phyloP scores from a whole-genome alignment of 2,329 filamentous ascomycete genomes.

The Cladobotryum mycophilum region DNA sequence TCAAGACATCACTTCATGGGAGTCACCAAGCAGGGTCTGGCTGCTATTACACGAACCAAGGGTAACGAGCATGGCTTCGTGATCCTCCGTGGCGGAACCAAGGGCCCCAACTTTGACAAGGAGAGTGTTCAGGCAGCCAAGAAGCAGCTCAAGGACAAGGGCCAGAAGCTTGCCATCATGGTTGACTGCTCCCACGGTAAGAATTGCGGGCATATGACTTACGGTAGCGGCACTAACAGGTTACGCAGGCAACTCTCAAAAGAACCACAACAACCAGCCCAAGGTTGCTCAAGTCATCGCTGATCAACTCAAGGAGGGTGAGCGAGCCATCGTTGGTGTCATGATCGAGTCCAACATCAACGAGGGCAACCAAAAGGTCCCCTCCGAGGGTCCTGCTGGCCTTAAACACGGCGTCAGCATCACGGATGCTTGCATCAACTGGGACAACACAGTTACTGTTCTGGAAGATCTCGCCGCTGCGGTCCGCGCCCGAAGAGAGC shows the following conservation, averaged over 20 bases:
- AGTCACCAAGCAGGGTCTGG: slow-evolving; percentile 94
- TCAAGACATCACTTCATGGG: slow-evolving; percentile 96
- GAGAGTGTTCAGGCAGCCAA: slow-evolving; percentile 74
- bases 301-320: slow-evolving; percentile 80
- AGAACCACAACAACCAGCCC: slow-evolving; percentile 96
- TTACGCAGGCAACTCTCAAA: slow-evolving; percentile 78
- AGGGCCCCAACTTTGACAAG: slow-evolving; percentile 89
- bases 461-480: slow-evolving; percentile 82
- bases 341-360: slow-evolving; percentile 99
- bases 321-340: slow-evolving; percentile 85
- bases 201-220: slow-evolving; percentile 21
- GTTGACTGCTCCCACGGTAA: slow-evolving; percentile 94
- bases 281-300: slow-evolving; percentile 77
- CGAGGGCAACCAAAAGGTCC: slow-evolving; percentile 84
- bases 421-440: slow-evolving; percentile 93
- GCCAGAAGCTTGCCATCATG: slow-evolving; percentile 86
- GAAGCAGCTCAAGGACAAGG: slow-evolving; percentile 73
- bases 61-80: slow-evolving; percentile 98
- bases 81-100: slow-evolving; percentile 85
- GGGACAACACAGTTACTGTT: slow-evolving; percentile 76
- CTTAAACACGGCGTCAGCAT: slow-evolving; percentile 90
- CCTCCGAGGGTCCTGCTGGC: slow-evolving; percentile 67
- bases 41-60: slow-evolving; percentile 85
- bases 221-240: slow-evolving; percentile 6
- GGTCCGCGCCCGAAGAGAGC: slow-evolving; percentile 65